These are phyloP conservation scores for Trichoderma polysporum DNA, from an alignment of 2,329 filamentous ascomycete species.

Conservation along the genomic window DNA sequence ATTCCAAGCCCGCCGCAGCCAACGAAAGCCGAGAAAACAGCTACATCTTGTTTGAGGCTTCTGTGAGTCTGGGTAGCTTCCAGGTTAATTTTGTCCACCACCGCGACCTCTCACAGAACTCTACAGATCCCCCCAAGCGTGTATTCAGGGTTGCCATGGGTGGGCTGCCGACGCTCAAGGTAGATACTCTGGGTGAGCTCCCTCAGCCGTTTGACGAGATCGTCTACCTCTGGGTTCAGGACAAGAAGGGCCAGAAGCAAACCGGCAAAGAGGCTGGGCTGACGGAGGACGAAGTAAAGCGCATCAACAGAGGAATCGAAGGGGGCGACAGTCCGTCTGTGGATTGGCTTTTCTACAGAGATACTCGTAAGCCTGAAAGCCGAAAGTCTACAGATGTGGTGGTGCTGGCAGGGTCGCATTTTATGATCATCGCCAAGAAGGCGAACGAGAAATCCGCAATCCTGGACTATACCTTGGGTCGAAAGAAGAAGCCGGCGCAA, in stretches of 20 bases:
- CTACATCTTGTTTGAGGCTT: no score
- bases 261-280: background rate
- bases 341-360: conserved; percentile 16
- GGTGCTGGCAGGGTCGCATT: conserved; percentile 28
- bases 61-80: no score
- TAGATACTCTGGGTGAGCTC: conserved; percentile 33
- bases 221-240: conserved; percentile 36
- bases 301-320: conserved; percentile 1
- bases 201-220: conserved; percentile 38
- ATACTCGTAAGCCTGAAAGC: conserved; percentile 20
- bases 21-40: no score
- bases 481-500: no score
- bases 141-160: conserved; percentile 24
- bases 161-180: conserved; percentile 21
- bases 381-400: conserved; percentile 23
- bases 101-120: no score
- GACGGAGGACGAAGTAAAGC: conserved; percentile 11
- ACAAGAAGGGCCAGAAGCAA: conserved; percentile 11
- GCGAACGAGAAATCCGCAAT: conserved; percentile 19
- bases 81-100: no score
- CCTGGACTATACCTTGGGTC: conserved; percentile 26
- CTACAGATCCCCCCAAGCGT: conserved; percentile 24
- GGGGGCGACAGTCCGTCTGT: background rate
- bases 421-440: conserved; percentile 27
- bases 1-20: no score